Evolutionary conservation across 345 rosid genomes (phyloP), one percentile per base, ranked within the genome.

Genomic region (Salix exigua): DNA sequence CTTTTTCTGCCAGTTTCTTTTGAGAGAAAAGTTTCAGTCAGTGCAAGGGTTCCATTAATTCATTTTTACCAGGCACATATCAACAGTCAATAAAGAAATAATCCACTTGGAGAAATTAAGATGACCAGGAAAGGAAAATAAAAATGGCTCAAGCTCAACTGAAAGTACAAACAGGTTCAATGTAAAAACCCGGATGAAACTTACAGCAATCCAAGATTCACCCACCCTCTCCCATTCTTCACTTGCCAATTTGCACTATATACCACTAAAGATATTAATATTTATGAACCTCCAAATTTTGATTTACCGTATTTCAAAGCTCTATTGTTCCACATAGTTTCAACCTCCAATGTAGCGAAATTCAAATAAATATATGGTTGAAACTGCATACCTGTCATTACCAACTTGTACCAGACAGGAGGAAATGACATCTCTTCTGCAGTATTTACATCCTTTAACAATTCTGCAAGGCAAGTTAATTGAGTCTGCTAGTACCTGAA

Each of bases 371-470:
- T 51, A 6, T 35, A 23, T 23, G 4, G 30, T 38, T 30, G 35
- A 40, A 14, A 25, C 16, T 28, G 40, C 68, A 55, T 75, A 80
- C 83, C 80, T 76, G 73, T 80, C 83, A 66, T 72, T 48, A 72
- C 67, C 75, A 72, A 76, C 68, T 68, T 64, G 79, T 18, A 80
- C 80, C 18, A 80, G 44, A 58, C 83, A 80, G 55, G 79, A 76
- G 21, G 80, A 48, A 80, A 76, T 66, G 33, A 71, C 63, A 58
- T 75, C 78, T 46, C 73, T 66, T 66, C 79, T 60, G 62, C 83
- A 80, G 61, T 75, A 72, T 68, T 80, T 76, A 64, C 83, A 80
- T n/a, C 83, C 83, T 71, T 80, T 80, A 53, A 73, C 79, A 72
- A 80, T 76, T 75, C 83, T 76, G 72, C 83, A 80, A 12, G 83